Evolutionary conservation across 2,329 filamentous ascomycete genomes (phyloP), one percentile per base, ranked within the genome.

Genomic region (Colletotrichum filicis): DNA sequence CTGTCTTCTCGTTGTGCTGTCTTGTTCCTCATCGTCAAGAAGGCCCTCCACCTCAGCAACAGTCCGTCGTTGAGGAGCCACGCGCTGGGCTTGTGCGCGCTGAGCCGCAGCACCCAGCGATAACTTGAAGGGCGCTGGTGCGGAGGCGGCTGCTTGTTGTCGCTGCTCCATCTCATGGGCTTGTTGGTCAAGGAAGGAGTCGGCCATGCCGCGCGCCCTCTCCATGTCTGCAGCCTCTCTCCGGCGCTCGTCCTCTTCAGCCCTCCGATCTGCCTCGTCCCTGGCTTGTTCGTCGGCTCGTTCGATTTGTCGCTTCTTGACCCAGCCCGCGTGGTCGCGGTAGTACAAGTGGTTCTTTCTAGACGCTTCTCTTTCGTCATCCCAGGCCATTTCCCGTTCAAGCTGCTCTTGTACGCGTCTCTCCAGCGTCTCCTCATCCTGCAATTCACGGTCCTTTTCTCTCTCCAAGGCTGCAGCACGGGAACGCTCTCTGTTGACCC

Each of bases 1-100:
- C 71, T 92, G 93, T 8, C 94, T 91, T 82, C 92, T 94, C 5
- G 90, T 90, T 26, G 89, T 88, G 62, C 88, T 85, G 62, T 93
- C 90, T 75, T 97, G 94, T 79, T 98, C 97, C 82, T 98, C 97
- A 82, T 98, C 95, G 84, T 98, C 97, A 76, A 99, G 87, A 0
- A 99, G 87, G 37, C 95, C 95, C 85, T 98, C 97, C 68, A 99
- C 94, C 80, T 99, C 97, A 69, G 95, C 95, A 74, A 97, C 92
- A 0, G 95, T 97, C 74, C 95, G 93, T 73, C 94, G 90, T 71
- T 90, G 87, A 0, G 90, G 85, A 16, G 87, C 87, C 1, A 84
- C 84, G 53, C 87, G 86, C 71, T 89, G 89, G 0, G 88, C 88
- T 62, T 90, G 88, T 0, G 88, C 88, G 77, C 88, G 95, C 81